These are phyloP conservation scores for Epichloe glyceriae DNA, from an alignment of 2,329 filamentous ascomycete genomes.

Conservation along the genomic window DNA sequence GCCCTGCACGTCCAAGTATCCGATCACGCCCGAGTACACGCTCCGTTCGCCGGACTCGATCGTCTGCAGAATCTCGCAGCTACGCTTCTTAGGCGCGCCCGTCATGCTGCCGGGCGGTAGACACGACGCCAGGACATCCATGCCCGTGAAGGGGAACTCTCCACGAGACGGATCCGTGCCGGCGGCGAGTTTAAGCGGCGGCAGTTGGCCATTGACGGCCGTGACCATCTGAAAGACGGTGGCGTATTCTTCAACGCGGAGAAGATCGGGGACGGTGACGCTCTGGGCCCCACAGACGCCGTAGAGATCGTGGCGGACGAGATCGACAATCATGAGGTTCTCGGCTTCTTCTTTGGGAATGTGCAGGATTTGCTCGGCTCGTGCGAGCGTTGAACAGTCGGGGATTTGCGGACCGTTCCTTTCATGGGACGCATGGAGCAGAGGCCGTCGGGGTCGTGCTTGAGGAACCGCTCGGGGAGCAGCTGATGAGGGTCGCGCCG, in stretches of 20 bases:
- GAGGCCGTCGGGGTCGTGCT: slow-evolving; percentile 34
- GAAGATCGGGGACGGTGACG: slow-evolving; percentile 63
- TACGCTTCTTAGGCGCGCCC: slow-evolving; percentile 85
- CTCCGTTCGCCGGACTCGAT: slow-evolving; percentile 57
- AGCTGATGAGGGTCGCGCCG: slow-evolving; percentile 59
- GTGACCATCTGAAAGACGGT: slow-evolving; percentile 88
- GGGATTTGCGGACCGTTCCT: slow-evolving; percentile 77
- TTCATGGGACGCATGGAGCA: slow-evolving; percentile 91
- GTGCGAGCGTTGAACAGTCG: slow-evolving; percentile 50
- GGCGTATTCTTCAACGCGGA: slow-evolving; percentile 82
- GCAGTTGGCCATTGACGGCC: slow-evolving; percentile 61
- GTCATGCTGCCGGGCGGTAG: slow-evolving; percentile 94
- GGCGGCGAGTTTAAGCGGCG: slow-evolving; percentile 11
- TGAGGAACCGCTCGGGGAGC: slow-evolving; percentile 80
- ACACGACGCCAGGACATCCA: slow-evolving; percentile 64
- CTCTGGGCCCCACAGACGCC: slow-evolving; percentile 64
- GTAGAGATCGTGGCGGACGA: slow-evolving; percentile 88
- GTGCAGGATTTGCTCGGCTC: slow-evolving; percentile 60
- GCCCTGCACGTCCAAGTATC: slow-evolving; percentile 78
- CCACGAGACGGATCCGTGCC: slow-evolving; percentile 6
- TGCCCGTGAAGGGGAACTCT: slow-evolving; percentile 37
- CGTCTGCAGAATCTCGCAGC: slow-evolving; percentile 64
- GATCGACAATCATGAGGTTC: slow-evolving; percentile 95
- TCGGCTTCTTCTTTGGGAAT: slow-evolving; percentile 86
- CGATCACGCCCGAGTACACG: slow-evolving; percentile 78